Evolutionary conservation across 2,329 filamentous ascomycete species (phyloP), one percentile per base, ranked within the genome.

Genomic region (Cordyceps cicadae): DNA sequence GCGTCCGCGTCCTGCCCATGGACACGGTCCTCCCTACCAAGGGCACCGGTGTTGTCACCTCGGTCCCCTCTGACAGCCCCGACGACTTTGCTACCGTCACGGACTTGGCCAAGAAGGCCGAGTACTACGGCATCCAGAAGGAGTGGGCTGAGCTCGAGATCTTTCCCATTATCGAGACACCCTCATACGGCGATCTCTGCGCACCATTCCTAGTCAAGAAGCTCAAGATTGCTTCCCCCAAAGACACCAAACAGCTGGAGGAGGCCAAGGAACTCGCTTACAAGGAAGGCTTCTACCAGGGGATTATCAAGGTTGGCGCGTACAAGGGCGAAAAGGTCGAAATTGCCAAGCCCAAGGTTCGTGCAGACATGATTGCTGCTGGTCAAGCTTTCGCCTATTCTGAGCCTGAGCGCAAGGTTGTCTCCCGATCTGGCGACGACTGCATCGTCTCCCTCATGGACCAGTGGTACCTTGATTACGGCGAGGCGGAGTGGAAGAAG

Each of bases 401-500:
- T 14, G 94, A 99, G 74, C 94, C 94, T 2, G 92, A 97, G 74
- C 88, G 89, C 67, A 85, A 88, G 74, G 94, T 97, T 66, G 85
- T 95, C 63, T 93, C 88, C 70, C 84, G 94, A 74, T 95, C 90
- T 67, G 90, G 88, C 32, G 93, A 97, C 70, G 90, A 95, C 67
- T 97, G 94, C 72, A 92, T 96, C 62, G 93, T 94, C 62, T 89
- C 92, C 34, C 87, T 93, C 66, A 86, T 97, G 70, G 93, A 97
- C 68, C 94, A 99, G 76, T 99, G 94, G 92, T 99, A 96, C 77
- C 80, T 99, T 68, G 93, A 97, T 76, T 99, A 99, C 70, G 94
- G 94, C 64, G 89, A 92, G 75, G 90, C 90, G 49, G 82, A 87
- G 54, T 97, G 94, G 94, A 89, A 89, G 70, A 77, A 89, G 64